Base-by-base conservation (phyloP, 2,329 filamentous ascomycete genomes). In the Kalmusia sp. region DNA sequence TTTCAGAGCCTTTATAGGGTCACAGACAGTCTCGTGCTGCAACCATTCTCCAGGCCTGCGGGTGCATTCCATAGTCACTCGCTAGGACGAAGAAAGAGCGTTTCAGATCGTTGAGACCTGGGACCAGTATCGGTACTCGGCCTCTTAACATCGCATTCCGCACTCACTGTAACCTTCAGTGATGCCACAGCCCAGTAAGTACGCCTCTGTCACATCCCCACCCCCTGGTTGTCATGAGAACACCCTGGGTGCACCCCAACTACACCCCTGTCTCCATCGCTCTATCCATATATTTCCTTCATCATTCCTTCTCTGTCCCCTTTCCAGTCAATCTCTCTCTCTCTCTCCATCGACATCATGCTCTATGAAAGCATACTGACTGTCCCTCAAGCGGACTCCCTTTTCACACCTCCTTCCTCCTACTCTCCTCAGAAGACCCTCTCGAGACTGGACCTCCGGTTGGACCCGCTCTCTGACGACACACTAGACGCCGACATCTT, bases 401-500 rank as follows among this genome's bases (percentile, higher is more conserved):
- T 72, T 54, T 72, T 75, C 65, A 75, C 71, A 62, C 72, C 69
- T 65, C 73, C 69, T 62, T 73, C 69, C 69, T 74, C 72, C 62
- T 75, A 73, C 67, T 73, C 71, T 63, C 66, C 70, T 53, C 69
- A 74, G 59, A 73, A 73, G 63, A 69, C 70, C 54, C 62, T 70
- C 55, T 64, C 69, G 44, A 69, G 70, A 65, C 65, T 72, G 62
- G 72, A 75, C 61, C 67, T 69, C 61, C 67, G 68, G 59, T 63
- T 73, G 57, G 71, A 73, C 57, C 64, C 68, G 28, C 64, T 61
- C 61, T 74, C 74, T 66, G 74, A 77, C 71, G 72, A 76, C 66
- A 70, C 64, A 48, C 63, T 78, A 67, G 75, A 76, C 66, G 68
- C 70, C 57, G 74, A 76, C 62, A 74, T 77, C 47, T 77, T 77